Base-by-base conservation (phyloP, 208 protist species). In the Crithidia sp. region DNA sequence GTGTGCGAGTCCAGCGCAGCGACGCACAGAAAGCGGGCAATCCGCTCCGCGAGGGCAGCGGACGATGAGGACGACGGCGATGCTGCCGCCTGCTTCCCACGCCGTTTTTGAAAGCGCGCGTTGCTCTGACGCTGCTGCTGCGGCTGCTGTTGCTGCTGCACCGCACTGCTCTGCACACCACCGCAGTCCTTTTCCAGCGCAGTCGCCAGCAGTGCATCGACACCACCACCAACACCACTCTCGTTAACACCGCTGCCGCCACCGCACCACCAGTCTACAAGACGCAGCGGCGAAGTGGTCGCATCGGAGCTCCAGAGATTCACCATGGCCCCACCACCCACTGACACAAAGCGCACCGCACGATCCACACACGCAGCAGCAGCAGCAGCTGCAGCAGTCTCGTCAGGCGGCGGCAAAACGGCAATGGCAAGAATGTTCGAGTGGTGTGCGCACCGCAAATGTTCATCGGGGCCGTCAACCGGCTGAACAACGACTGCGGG, bases 371-470 rank as follows among this genome's bases (percentile, higher is more conserved):
- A 13, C 65, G 19, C 67, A 17, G 6, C 43, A 7, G 43, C 14
- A 45, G 8, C 19, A 2, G 13, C 8, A 45, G 8, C 19, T 0
- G 13, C 8, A 0, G 13, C 56, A 19, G 3, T 53, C 2, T 50
- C 12, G 2, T 2, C 49, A 28, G 49, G 17, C 6, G 7, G n/a
- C 3, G 68, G 74, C 69, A 95, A 17, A 61, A 56, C 54, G 47
- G 59, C 55, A 47, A 91, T 77, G 2, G 82, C 83, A 12, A 96
- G 62, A 40, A 96, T 89, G 71, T 96, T 96, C 3, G 91, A 92
- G 41, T 86, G 77, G 70, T 96, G 70, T 96, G 91, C 5, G 88
- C 82, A 4, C 91, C 88, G 16, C 71, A 81, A 2, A 92, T 58
- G 50, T 80, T 78, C 9, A 77, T 3, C 5, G 83, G 81, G 0